Evolutionary conservation across 106 monocot species (phyloP).

Genomic region (Dioscorea alata): DNA sequence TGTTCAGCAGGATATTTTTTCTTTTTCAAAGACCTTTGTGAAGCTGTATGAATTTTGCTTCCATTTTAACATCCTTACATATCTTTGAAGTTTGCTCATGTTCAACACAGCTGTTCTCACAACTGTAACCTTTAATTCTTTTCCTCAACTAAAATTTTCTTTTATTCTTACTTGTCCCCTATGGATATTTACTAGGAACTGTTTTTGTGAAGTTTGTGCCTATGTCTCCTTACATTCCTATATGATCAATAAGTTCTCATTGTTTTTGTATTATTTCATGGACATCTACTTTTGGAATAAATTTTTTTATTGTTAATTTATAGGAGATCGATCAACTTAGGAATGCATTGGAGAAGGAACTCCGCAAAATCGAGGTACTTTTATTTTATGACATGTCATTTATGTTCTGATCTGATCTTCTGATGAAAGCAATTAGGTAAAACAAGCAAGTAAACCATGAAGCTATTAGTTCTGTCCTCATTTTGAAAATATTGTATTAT

Average conservation of each 20-base stretch:
- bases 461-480: too few relatives aligned
- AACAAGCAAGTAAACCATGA: too few relatives aligned
- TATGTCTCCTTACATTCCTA: background rate
- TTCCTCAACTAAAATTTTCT: background rate
- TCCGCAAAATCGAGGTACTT: conserved; percentile 65
- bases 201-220: background rate
- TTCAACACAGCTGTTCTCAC: background rate
- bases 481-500: too few relatives aligned
- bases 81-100: background rate
- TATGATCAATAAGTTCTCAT: background rate
- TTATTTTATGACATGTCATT: background rate
- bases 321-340: conserved; percentile 76
- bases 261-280: background rate
- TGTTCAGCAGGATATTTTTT: too few relatives aligned
- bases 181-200: background rate
- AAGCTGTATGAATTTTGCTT: too few relatives aligned
- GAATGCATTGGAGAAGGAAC: conserved; percentile 48
- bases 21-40: too few relatives aligned
- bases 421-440: too few relatives aligned
- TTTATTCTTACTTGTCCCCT: background rate
- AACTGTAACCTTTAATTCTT: background rate
- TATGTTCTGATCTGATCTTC: background rate
- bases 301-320: conserved; percentile 1
- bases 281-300: background rate
- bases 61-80: too few relatives aligned